phyloP scores from a whole-genome alignment of 2,329 filamentous ascomycete genomes.

The Trichoderma breve region DNA sequence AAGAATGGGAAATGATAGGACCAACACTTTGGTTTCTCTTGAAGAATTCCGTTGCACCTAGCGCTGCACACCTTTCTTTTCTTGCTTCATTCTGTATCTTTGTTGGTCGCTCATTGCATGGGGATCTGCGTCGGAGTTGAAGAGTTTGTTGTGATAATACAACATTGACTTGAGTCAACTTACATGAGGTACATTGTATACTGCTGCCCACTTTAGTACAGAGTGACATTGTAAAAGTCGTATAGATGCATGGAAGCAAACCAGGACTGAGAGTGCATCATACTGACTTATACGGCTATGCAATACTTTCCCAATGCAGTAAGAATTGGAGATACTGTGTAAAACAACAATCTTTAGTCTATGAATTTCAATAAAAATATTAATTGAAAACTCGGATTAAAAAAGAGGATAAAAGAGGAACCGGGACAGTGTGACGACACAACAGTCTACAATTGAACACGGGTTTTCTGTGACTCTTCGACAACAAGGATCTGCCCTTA shows the following conservation, averaged over 20 bases:
- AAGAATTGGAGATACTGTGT: neutral
- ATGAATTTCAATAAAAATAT: neutral
- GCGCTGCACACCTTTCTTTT: neutral
- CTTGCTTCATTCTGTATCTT: too few relatives aligned
- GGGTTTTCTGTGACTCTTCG: neutral
- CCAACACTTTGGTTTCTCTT: neutral
- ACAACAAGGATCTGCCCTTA: neutral
- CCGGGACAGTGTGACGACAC: neutral
- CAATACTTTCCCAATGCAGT: neutral
- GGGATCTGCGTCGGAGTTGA: neutral
- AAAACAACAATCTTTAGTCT: neutral
- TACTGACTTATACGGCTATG: neutral
- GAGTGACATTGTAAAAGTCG: neutral
- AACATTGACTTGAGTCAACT: neutral
- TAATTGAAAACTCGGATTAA: too few relatives aligned
- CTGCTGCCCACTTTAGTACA: neutral
- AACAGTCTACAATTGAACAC: neutral
- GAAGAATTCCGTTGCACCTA: slow-evolving; percentile 4
- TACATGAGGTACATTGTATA: neutral
- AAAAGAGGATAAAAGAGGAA: neutral
- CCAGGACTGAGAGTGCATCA: neutral
- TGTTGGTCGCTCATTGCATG: neutral
- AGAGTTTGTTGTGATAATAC: neutral
- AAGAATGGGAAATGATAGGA: neutral
- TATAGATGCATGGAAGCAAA: neutral